phyloP scores from a whole-genome alignment of 495 filamentous ascomycete genomes.

The Neurospora intermedia region DNA sequence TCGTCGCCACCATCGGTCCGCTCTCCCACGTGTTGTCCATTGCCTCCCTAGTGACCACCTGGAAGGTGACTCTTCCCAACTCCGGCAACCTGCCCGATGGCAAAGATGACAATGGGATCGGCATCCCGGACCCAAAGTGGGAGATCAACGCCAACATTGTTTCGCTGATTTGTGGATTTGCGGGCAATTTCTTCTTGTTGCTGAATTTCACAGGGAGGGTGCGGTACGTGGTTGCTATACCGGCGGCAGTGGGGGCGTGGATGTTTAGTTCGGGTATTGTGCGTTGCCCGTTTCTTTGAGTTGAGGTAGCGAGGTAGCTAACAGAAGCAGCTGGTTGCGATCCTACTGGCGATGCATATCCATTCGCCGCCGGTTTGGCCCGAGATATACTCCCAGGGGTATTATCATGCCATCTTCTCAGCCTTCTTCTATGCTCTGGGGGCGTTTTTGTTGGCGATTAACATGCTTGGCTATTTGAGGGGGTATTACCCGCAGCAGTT shows the following conservation, averaged over 20 bases:
- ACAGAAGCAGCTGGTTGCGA: conserved; percentile 43
- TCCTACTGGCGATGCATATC: conserved; percentile 48
- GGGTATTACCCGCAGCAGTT: conserved; percentile 73
- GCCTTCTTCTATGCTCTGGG: conserved; percentile 54
- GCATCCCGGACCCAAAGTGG: conserved; percentile 46
- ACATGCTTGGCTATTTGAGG: conserved; percentile 68
- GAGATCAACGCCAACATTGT: conserved; percentile 50
- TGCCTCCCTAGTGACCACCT: conserved; percentile 56
- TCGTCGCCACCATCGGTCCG: conserved; percentile 61
- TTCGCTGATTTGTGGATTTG: conserved; percentile 54
- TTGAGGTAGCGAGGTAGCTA: neutral
- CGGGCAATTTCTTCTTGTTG: conserved; percentile 62
- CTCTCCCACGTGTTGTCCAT: conserved; percentile 71
- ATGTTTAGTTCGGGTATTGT: conserved; percentile 55
- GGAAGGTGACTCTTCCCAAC: conserved; percentile 39
- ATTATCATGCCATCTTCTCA: conserved; percentile 67
- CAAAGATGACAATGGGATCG: conserved; percentile 37
- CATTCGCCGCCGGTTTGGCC: conserved; percentile 49
- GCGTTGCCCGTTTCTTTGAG: conserved; percentile 19
- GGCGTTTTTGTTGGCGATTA: conserved; percentile 55
- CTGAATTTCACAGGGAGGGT: conserved; percentile 67
- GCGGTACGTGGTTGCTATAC: conserved; percentile 65
- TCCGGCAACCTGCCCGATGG: conserved; percentile 30
- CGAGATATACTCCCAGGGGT: conserved; percentile 61
- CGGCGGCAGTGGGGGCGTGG: conserved; percentile 59